Evolutionary conservation across 371 early-diverging fungal genomes (phyloP).

Genomic region (Haplosporangium sp.): DNA sequence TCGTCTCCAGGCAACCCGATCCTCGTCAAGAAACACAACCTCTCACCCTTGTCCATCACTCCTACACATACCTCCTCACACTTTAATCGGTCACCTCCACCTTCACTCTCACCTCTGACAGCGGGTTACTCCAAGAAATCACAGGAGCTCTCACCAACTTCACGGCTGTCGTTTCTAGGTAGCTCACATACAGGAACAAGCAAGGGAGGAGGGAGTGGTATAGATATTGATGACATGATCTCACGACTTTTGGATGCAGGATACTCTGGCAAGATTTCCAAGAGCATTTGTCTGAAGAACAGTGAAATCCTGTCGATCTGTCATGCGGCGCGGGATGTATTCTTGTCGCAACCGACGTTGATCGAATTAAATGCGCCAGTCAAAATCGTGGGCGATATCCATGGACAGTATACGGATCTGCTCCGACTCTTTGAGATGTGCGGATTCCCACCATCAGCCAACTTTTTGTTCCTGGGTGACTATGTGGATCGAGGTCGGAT

Average conservation of each 20-base stretch:
- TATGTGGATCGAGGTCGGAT: constrained; percentile 99
- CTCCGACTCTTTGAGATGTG: constrained; percentile 92
- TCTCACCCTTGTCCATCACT: constrained; percentile 33
- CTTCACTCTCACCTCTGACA: constrained; percentile 29
- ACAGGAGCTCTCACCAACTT: constrained; percentile 28
- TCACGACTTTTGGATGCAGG: constrained; percentile 84
- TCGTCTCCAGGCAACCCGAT: constrained; percentile 48
- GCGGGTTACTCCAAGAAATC: constrained; percentile 9
- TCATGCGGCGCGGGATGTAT: constrained; percentile 88
- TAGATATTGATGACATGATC: constrained; percentile 89
- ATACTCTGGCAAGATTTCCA: constrained; percentile 78
- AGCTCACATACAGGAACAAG: not conserved
- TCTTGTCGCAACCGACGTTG: constrained; percentile 93
- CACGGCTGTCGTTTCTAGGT: constrained; percentile 35
- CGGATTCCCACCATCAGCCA: constrained; percentile 91
- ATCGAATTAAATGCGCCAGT: constrained; percentile 97
- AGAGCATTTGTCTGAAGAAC: constrained; percentile 79
- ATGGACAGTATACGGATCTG: constrained; percentile 95
- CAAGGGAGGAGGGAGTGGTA: constrained; percentile 5
- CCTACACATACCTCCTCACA: constrained; percentile 1
- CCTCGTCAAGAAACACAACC: constrained; percentile 37
- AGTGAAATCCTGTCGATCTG: constrained; percentile 92
- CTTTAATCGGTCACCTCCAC: constrained; percentile 13
- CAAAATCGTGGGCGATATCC: constrained; percentile 97
- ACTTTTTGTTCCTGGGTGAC: constrained; percentile 98